Evolutionary conservation across 2,329 filamentous ascomycete species (phyloP), one percentile per base, ranked within the genome.

Genomic region (Basipetospora chlamydospora): DNA sequence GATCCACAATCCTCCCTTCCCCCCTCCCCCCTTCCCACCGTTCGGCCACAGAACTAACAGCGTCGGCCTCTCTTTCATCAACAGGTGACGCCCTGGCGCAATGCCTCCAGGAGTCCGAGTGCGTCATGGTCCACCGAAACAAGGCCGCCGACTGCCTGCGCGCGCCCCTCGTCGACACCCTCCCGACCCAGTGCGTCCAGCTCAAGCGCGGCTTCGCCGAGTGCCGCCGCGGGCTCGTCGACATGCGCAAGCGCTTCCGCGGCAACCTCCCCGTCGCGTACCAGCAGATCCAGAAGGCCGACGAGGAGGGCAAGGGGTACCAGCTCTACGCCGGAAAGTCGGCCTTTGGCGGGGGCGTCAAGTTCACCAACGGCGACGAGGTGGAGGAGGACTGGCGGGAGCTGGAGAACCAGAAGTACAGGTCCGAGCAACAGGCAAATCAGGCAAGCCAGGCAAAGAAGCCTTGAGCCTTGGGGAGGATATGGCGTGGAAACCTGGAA

Each of bases 181-280:
- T 98, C 11, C 88, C 90, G 15, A 78, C 73, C 17, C 78, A 80
- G 59, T 98, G 90, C 61, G 85, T 88, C 55, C 88, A 95, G 59
- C 71, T 98, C 41, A 85, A 88, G 56, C 87, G 85, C 56, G 85
- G 86, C 31, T 90, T 92, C 50, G 82, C 84, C 55, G 84, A 95
- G 55, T 98, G 90, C 71, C 92, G 93, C 53, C 81, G 88, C 45
- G 90, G 90, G 45, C 76, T 93, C 75, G 81, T 96, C 48, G 90
- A 98, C 57, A 98, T 98, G 90, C 83, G 90, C 56, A 96, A 96
- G 64, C 80, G 90, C 23, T 96, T 98, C 61, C 75, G 90, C 39
- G 90, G 90, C 40, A 96, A 96, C 63, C 75, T 85, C 56, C 86
- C 90, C 37, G 77, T 93, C 45, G 67, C 74, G 17, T 73, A 80